Conservation (phyloP, 2,329 filamentous ascomycete genomes). For the Trichoderma aggressivum region DNA sequence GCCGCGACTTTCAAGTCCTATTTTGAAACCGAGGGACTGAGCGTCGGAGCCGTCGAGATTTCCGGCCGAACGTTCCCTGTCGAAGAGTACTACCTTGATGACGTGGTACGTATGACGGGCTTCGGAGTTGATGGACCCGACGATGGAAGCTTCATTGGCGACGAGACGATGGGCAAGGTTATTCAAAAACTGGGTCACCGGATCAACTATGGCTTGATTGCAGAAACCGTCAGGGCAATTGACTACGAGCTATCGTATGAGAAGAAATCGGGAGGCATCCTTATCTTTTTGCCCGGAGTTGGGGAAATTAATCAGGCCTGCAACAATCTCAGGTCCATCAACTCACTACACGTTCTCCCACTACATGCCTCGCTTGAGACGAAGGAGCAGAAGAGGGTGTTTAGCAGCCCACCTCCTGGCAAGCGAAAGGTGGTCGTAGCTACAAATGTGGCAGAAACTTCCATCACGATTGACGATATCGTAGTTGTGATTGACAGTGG, state of each 20-base stretch:
- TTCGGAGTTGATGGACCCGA: constrained; percentile 57
- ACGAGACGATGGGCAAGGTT: constrained; percentile 62
- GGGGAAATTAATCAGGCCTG: constrained; percentile 86
- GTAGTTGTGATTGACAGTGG: constrained; percentile 95
- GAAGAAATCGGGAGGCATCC: constrained; percentile 71
- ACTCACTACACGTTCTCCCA: constrained; percentile 71
- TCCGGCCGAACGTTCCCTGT: constrained; percentile 87
- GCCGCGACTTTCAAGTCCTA: constrained; percentile 81
- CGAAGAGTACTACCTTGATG: constrained; percentile 83
- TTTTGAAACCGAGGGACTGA: constrained; percentile 65
- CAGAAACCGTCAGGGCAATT: constrained; percentile 75
- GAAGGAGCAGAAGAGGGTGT: constrained; percentile 82
- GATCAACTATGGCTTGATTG: constrained; percentile 88
- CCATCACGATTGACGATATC: constrained; percentile 97
- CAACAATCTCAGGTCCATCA: constrained; percentile 60
- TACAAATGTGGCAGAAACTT: constrained; percentile 96
- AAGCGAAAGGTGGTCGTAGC: constrained; percentile 91
- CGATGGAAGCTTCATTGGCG: constrained; percentile 39
- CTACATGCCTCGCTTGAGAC: constrained; percentile 91
- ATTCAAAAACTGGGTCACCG: constrained; percentile 73
- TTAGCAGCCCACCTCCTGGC: constrained; percentile 68
- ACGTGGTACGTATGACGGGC: constrained; percentile 75
- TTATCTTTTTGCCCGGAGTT: constrained; percentile 93
- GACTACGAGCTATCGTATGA: constrained; percentile 67
- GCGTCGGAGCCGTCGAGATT: constrained; percentile 81